Evolutionary conservation across 148 eudicot genomes (phyloP).

Genomic region (Agrostemma githago): DNA sequence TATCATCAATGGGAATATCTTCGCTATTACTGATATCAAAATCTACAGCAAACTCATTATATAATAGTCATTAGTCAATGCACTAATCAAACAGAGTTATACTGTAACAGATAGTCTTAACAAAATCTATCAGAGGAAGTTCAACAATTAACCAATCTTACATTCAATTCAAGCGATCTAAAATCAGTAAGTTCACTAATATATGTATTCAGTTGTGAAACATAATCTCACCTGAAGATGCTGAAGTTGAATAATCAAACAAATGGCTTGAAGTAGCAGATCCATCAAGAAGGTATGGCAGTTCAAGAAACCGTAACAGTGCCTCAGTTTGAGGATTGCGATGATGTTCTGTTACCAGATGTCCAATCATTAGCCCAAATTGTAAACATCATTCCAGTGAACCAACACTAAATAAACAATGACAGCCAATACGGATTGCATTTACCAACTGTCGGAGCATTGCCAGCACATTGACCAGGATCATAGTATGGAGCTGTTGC

Average conservation of each 20-base stretch:
- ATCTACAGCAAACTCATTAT: constrained; percentile 32
- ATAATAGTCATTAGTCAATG: neutral
- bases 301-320: constrained; percentile 65
- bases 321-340: constrained; percentile 93
- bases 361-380: constrained; percentile 1
- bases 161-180: neutral
- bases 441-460: constrained; percentile 46
- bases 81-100: neutral
- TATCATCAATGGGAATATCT: constrained; percentile 66
- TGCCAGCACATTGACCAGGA: constrained; percentile 42
- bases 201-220: neutral
- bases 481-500: constrained; percentile 60
- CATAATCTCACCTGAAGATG: constrained; percentile 40
- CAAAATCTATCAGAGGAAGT: neutral
- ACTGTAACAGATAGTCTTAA: neutral
- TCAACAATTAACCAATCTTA: neutral
- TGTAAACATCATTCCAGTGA: neutral
- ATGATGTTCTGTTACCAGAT: constrained; percentile 42
- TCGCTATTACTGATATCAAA: constrained; percentile 35
- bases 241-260: constrained; percentile 31
- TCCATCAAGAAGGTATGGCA: constrained; percentile 68
- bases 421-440: neutral
- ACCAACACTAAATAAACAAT: neutral
- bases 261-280: constrained; percentile 26
- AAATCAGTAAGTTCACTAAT: neutral